phyloP scores from a whole-genome alignment of 805 yeast species.

The Candida corydali region DNA sequence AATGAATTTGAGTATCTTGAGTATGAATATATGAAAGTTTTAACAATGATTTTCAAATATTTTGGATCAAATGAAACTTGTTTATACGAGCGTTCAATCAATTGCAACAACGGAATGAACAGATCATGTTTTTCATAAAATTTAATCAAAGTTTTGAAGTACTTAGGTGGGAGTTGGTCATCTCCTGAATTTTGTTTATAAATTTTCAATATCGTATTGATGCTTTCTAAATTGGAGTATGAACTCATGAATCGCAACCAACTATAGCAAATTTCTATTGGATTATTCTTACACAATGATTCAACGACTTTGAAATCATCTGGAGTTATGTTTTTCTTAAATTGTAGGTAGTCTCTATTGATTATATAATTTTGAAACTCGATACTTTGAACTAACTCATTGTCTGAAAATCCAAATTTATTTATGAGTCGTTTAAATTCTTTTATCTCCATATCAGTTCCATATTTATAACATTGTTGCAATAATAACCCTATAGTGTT shows the following conservation, averaged over 20 bases:
- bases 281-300: conserved; percentile 12
- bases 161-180: conserved; percentile 14
- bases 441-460: conserved; percentile 21
- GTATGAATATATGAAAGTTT: conserved; percentile 29
- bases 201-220: conserved; percentile 18
- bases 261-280: conserved; percentile 23
- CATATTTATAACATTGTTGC: conserved; percentile 26
- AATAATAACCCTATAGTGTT: conserved; percentile 23
- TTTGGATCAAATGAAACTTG: conserved; percentile 18
- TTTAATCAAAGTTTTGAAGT: conserved; percentile 20
- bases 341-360: conserved; percentile 19
- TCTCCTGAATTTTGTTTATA: conserved; percentile 23
- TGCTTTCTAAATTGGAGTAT: conserved; percentile 23
- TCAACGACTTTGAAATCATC: conserved; percentile 21
- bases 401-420: conserved; percentile 15
- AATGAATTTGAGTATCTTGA: conserved; percentile 23
- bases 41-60: conserved; percentile 19
- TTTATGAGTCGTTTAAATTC: conserved; percentile 17
- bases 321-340: conserved; percentile 21
- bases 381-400: conserved; percentile 21
- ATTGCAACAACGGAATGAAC: conserved; percentile 25
- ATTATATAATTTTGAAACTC: conserved; percentile 22
- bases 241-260: conserved; percentile 25
- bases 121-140: conserved; percentile 23
- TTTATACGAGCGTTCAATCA: conserved; percentile 14